Evolutionary conservation across 2,329 filamentous ascomycete genomes (phyloP).

Genomic region (Aspergillus versicolor): DNA sequence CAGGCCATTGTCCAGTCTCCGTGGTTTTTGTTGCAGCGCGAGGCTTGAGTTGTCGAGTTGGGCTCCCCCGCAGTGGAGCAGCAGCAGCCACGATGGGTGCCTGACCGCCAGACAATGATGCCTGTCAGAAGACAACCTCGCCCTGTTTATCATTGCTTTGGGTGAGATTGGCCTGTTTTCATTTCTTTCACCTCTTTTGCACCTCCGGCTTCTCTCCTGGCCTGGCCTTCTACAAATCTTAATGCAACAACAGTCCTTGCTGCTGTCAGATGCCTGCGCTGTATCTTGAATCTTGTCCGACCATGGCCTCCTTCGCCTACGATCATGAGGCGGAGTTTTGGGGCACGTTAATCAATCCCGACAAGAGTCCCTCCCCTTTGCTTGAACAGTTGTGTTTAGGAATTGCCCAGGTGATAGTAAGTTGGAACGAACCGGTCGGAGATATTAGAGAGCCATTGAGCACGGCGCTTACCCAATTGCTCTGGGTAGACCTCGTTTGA

Average conservation of each 20-base stretch:
- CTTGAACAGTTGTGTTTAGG: slow-evolving; percentile 68
- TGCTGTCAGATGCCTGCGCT: slow-evolving; percentile 18
- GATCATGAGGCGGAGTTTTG: slow-evolving; percentile 48
- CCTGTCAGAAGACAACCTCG: slow-evolving; percentile 3
- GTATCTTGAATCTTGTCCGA: slow-evolving; percentile 18
- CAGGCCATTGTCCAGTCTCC: not conserved
- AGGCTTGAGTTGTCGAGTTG: slow-evolving; percentile 20
- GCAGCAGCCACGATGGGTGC: slow-evolving; percentile 17
- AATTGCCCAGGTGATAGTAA: slow-evolving; percentile 69
- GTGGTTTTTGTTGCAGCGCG: slow-evolving; percentile 8
- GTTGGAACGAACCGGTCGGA: slow-evolving; percentile 27
- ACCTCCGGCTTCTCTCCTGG: not conserved
- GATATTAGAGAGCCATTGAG: not conserved
- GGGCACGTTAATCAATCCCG: slow-evolving; percentile 61
- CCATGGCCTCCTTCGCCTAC: slow-evolving; percentile 33
- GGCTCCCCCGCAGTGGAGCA: slow-evolving; percentile 25
- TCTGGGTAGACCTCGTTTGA: slow-evolving; percentile 30
- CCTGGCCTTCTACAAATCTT: not conserved
- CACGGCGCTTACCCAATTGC: slow-evolving; percentile 6
- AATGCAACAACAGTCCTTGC: slow-evolving; percentile 15
- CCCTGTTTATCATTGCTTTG: not conserved
- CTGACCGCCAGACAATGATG: slow-evolving; percentile 20
- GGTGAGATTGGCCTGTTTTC: not conserved
- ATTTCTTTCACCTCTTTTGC: not conserved
- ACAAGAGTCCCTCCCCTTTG: slow-evolving; percentile 67